Evolutionary conservation across 2,329 filamentous ascomycete genomes (phyloP).

Genomic region (Knoxdaviesia capensis): DNA sequence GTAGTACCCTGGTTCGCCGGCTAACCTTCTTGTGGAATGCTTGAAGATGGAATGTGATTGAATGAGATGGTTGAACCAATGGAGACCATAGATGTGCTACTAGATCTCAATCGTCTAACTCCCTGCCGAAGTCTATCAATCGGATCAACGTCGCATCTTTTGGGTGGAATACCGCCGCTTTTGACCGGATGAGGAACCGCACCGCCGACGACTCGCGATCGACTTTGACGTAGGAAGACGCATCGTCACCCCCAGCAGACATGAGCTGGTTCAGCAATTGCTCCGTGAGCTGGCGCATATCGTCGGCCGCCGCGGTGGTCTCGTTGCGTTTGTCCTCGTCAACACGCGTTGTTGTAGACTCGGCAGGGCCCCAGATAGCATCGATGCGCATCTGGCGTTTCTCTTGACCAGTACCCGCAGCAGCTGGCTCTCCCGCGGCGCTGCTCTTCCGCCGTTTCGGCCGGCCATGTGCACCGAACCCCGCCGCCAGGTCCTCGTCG

Average conservation of each 20-base stretch:
- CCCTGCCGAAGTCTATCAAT: conserved; percentile 43
- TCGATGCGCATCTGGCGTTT: conserved; percentile 40
- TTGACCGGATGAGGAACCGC: conserved; percentile 42
- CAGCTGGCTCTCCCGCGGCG: conserved; percentile 12
- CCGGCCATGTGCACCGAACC: conserved; percentile 39
- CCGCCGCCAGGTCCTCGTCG: conserved; percentile 35
- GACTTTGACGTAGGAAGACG: conserved; percentile 37
- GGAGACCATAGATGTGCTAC: too few relatives aligned
- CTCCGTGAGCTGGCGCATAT: conserved; percentile 41
- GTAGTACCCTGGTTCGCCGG: not conserved
- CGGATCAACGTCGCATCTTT: conserved; percentile 38
- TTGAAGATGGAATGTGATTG: not conserved
- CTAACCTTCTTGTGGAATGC: not conserved
- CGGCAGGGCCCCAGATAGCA: conserved; percentile 34
- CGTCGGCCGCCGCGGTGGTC: conserved; percentile 26
- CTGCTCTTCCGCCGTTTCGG: conserved; percentile 24
- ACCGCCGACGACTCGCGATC: conserved; percentile 39
- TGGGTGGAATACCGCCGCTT: conserved; percentile 46
- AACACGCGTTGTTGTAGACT: conserved; percentile 4
- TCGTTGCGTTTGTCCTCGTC: conserved; percentile 16
- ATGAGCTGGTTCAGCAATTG: conserved; percentile 37
- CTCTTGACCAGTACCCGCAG: conserved; percentile 11
- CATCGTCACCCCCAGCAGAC: conserved; percentile 31
- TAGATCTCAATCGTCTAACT: conserved; percentile 28
- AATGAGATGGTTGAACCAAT: not conserved